Base-by-base conservation (phyloP, 306 rosid species). In the Coriaria nepalensis region DNA sequence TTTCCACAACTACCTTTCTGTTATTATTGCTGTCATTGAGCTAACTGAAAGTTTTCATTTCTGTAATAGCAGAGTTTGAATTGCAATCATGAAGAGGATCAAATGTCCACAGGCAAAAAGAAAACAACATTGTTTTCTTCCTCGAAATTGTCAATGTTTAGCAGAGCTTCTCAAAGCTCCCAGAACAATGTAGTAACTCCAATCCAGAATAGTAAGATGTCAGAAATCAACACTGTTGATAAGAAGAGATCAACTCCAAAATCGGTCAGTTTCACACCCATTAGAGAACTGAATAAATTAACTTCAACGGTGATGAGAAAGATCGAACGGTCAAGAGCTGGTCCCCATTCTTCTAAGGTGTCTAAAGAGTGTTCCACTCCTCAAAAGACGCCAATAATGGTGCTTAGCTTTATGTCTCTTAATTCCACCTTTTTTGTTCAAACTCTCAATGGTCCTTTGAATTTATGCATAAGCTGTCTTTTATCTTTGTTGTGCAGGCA, bases 241-340 rank as follows among this genome's bases (percentile, higher is more conserved):
- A 81, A 66, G 75, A 78, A 63, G 62, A 79, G 61, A 68, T 49
- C 74, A 29, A 79, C 94, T 32, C 84, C 84, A 5, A 79, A 71
- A 64, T 76, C 94, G 4, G 78, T 70, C 35, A 73, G 50, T 41
- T 90, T 85, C 61, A 81, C 98, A 33, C 98, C 96, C 29, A 79
- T 90, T 40, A 82, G 79, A 64, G 98, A 90, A 39, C 60, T 90
- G 14, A 79, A 81, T 40, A 75, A 78, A 64, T 47, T 90, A 33
- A 90, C 92, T 50, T 81, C 87, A 53, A 75, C 80, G 7, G 92
- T 85, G 14, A 81, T 82, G 59, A 76, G 82, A 61, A 90, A 69
- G 62, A 82, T 85, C 55, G 98, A 90, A 45, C 77, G 71, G 52
- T 64, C 97, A 13, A 78, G 78, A 82, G 67, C 34, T 53, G 80